These are phyloP conservation scores for Xylariaceae sp. DNA, from an alignment of 2,329 filamentous ascomycete genomes.

Conservation along the genomic window DNA sequence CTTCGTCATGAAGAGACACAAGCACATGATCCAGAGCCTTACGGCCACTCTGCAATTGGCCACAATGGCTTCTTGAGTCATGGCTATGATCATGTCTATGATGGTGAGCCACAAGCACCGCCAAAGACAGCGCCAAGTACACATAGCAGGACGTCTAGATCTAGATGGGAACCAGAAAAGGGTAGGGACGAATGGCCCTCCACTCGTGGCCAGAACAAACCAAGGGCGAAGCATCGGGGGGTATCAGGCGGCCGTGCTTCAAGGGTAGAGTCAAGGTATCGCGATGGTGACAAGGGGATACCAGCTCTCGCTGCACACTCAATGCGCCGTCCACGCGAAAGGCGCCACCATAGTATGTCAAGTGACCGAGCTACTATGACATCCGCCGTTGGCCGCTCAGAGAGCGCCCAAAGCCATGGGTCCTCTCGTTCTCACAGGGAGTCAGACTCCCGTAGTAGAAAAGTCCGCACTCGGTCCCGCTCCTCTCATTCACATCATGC, in stretches of 20 bases:
- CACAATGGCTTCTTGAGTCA: too few relatives aligned
- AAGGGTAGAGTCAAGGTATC: not conserved
- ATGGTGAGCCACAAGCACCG: not conserved
- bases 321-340: not conserved
- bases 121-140: not conserved
- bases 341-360: not conserved
- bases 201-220: too few relatives aligned
- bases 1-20: not conserved
- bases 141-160: not conserved
- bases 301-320: not conserved
- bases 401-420: not conserved
- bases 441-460: not conserved
- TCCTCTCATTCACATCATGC: slow-evolving; percentile 1
- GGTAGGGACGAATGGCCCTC: too few relatives aligned
- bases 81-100: slow-evolving; percentile 1
- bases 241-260: not conserved
- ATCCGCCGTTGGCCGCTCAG: slow-evolving; percentile 1
- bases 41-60: too few relatives aligned
- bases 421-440: not conserved
- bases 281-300: not conserved
- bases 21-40: not conserved
- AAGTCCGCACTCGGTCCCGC: not conserved
- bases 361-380: slow-evolving; percentile 1
- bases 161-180: not conserved
- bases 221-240: not conserved